Evolutionary conservation across 495 filamentous ascomycete species (phyloP).

Genomic region (Cairneyella variabilis): DNA sequence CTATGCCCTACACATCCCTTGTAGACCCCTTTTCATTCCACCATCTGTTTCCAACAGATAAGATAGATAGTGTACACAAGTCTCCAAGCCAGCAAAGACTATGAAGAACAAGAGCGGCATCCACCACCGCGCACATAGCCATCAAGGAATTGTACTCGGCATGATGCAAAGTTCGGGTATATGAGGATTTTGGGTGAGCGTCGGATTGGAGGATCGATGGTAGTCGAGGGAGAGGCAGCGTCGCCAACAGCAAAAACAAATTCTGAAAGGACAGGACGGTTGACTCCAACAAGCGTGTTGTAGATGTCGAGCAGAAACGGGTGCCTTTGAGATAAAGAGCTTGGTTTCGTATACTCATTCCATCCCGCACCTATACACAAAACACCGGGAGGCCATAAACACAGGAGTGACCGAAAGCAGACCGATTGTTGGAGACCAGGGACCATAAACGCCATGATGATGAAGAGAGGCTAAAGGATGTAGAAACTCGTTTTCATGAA

Average conservation of each 20-base stretch:
- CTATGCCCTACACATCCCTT: slow-evolving; percentile 1
- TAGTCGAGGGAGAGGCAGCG: slow-evolving; percentile 14
- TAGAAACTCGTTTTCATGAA: slow-evolving; percentile 27
- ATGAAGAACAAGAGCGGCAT: not conserved
- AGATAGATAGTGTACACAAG: slow-evolving; percentile 3
- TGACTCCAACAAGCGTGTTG: slow-evolving; percentile 28
- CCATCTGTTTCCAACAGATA: slow-evolving; percentile 14
- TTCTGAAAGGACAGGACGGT: slow-evolving; percentile 44
- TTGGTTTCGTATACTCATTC: slow-evolving; percentile 10
- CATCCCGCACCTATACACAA: slow-evolving; percentile 22
- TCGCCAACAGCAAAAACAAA: slow-evolving; percentile 26
- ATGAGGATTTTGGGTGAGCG: not conserved
- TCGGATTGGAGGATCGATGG: not conserved
- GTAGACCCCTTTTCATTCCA: not conserved
- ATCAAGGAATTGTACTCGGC: not conserved
- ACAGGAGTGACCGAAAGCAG: slow-evolving; percentile 31
- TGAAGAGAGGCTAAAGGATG: slow-evolving; percentile 39
- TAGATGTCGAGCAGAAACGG: slow-evolving; percentile 20
- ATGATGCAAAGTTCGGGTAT: not conserved
- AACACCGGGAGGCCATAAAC: slow-evolving; percentile 19
- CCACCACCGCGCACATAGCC: not conserved
- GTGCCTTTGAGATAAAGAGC: slow-evolving; percentile 5
- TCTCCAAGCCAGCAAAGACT: slow-evolving; percentile 11
- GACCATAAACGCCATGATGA: slow-evolving; percentile 49
- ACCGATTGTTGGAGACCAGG: slow-evolving; percentile 39